Evolutionary conservation across 495 filamentous ascomycete species (phyloP).

Genomic region (Neurospora cerealis): DNA sequence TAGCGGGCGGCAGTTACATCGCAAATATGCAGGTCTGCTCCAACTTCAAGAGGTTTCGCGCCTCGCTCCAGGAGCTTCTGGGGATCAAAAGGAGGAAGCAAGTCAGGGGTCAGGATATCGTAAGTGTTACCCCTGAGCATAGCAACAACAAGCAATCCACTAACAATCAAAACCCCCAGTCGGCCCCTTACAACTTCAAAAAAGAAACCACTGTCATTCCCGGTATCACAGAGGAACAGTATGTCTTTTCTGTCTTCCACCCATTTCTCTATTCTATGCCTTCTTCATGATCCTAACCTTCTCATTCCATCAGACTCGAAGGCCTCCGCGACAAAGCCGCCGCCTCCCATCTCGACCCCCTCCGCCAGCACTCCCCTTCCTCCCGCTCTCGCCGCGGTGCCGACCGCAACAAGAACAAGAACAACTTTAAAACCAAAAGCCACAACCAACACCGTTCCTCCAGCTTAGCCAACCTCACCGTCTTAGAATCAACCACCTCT

Average conservation of each 20-base stretch:
- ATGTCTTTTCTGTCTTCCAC: constrained; percentile 4
- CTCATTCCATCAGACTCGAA: constrained; percentile 16
- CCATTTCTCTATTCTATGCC: not conserved
- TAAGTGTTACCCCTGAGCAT: not conserved
- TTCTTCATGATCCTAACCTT: not conserved
- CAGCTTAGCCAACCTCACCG: not conserved
- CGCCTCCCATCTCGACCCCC: constrained; percentile 22
- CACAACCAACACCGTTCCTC: not conserved
- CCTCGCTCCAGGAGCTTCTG: constrained; percentile 14
- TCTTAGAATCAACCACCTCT: not conserved
- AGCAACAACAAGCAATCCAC: not conserved
- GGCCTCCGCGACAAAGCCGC: constrained; percentile 34
- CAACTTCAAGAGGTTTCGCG: constrained; percentile 16
- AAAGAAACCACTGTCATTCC: constrained; percentile 26
- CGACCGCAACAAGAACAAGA: not conserved
- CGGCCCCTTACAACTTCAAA: constrained; percentile 38
- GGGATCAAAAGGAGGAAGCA: constrained; percentile 11
- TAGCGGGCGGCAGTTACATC: not conserved
- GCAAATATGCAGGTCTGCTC: constrained; percentile 11
- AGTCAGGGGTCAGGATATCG: constrained; percentile 14
- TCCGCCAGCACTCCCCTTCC: constrained; percentile 1
- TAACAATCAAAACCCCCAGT: constrained; percentile 23
- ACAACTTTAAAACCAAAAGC: not conserved
- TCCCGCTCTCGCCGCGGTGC: not conserved
- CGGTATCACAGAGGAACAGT: constrained; percentile 36